These are phyloP conservation scores for Zygoascus biomembranicola DNA, from an alignment of 805 yeast species.

Conservation along the genomic window DNA sequence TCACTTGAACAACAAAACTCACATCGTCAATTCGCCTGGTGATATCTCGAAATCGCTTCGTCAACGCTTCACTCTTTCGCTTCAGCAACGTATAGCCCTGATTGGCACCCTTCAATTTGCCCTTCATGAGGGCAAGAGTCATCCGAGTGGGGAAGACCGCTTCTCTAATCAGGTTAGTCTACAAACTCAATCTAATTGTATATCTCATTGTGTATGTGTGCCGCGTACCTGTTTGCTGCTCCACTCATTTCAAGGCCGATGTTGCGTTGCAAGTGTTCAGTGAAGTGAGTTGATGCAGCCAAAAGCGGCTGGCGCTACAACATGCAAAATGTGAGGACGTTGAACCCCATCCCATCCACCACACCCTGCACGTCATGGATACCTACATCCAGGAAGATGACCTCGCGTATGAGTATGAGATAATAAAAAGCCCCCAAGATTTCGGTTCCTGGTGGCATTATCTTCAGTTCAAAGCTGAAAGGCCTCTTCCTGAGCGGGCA, in stretches of 20 bases:
- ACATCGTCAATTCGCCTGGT: slow-evolving; percentile 86
- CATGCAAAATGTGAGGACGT: not conserved
- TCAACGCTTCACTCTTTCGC: slow-evolving; percentile 94
- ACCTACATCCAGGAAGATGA: slow-evolving; percentile 9
- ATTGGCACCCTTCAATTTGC: slow-evolving; percentile 93
- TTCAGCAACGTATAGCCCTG: slow-evolving; percentile 91
- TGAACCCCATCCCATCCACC: not conserved
- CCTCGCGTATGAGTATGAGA: slow-evolving; percentile 37
- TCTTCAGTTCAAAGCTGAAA: slow-evolving; percentile 25
- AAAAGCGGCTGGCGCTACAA: not conserved
- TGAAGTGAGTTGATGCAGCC: not conserved
- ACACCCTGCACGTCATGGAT: not conserved
- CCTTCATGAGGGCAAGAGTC: slow-evolving; percentile 93
- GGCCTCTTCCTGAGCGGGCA: slow-evolving; percentile 22
- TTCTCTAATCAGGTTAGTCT: slow-evolving; percentile 43
- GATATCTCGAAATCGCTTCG: slow-evolving; percentile 92
- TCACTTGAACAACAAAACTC: slow-evolving; percentile 7
- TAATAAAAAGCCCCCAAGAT: slow-evolving; percentile 32
- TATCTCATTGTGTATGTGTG: not conserved
- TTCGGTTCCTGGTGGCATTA: slow-evolving; percentile 34
- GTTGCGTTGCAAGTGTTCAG: not conserved
- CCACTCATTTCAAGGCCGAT: slow-evolving; percentile 41
- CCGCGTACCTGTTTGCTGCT: slow-evolving; percentile 44
- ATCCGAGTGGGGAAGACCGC: slow-evolving; percentile 96
- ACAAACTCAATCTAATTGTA: not conserved